Conservation (phyloP, 108 stramenopile genomes). For the Pseudonitzschia multiseries region DNA sequence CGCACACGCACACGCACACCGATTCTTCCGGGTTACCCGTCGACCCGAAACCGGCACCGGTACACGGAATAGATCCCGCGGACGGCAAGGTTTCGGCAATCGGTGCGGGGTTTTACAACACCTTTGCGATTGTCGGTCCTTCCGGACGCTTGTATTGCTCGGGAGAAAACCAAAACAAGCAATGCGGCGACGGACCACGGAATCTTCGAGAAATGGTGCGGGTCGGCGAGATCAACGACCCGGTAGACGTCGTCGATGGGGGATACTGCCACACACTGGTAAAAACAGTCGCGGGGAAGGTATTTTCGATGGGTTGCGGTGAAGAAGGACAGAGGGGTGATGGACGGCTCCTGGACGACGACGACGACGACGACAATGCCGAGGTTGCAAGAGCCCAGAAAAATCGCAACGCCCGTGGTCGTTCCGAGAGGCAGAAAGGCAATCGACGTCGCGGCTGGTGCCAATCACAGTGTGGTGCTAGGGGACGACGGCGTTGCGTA, state of each 20-base stretch:
- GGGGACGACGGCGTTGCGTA: conserved; percentile 42
- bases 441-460: conserved; percentile 21
- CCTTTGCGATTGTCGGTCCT: no score
- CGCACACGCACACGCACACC: no score
- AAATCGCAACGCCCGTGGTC: not conserved
- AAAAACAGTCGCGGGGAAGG: conserved; percentile 22
- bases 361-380: conserved; percentile 5
- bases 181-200: no score
- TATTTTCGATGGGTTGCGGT: conserved; percentile 34
- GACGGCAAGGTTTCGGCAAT: no score
- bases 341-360: conserved; percentile 3
- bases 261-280: conserved; percentile 34
- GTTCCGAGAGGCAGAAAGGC: not conserved
- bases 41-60: conserved; percentile 23
- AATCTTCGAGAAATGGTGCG: no score
- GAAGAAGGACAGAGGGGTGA: conserved; percentile 34
- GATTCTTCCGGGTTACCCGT: conserved; percentile 27
- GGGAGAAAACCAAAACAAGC: no score
- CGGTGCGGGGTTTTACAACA: no score
- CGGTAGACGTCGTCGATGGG: conserved; percentile 15
- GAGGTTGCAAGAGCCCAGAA: not conserved
- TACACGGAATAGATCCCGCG: no score
- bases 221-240: no score
- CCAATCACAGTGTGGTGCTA: conserved; percentile 50
- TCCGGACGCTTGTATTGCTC: no score